A percentile compares a stretch with the other conserved stretches of the same genome.
Conservation (phyloP, 257 asterid genomes). For the Fraxinus americana region DNA sequence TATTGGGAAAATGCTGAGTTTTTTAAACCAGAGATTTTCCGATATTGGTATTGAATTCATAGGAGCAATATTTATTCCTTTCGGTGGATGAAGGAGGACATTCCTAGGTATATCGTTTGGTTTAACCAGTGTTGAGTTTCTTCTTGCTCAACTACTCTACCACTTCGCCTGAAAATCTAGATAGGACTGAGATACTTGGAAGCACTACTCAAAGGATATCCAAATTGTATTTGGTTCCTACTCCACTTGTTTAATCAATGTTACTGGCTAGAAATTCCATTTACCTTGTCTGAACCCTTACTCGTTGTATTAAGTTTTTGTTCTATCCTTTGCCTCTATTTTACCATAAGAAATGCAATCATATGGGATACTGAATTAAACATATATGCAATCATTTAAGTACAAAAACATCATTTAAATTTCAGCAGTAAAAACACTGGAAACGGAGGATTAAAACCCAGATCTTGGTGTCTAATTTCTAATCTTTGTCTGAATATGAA, state of each 20-base stretch:
- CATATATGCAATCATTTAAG: too few species aligned
- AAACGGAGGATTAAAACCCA: too few species aligned
- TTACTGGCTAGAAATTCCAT: neutral
- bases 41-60: neutral
- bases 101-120: conserved; percentile 27
- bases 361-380: too few species aligned
- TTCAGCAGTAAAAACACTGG: too few species aligned
- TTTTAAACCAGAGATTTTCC: conserved; percentile 27
- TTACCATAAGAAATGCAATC: neutral
- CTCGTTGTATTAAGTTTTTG: neutral
- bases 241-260: neutral
- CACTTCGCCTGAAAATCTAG: conserved; percentile 35
- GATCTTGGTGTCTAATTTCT: too few species aligned
- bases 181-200: neutral
- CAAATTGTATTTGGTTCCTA: neutral
- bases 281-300: neutral
- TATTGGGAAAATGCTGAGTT: conserved; percentile 23
- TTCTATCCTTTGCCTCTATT: neutral
- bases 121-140: conserved; percentile 16
- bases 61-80: conserved; percentile 27
- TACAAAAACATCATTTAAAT: too few species aligned
- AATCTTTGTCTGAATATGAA: too few species aligned
- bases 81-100: conserved; percentile 20
- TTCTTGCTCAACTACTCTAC: conserved; percentile 24
- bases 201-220: neutral